Conservation (phyloP, 768 basidiomycete genomes). For the Harrya chromipes region DNA sequence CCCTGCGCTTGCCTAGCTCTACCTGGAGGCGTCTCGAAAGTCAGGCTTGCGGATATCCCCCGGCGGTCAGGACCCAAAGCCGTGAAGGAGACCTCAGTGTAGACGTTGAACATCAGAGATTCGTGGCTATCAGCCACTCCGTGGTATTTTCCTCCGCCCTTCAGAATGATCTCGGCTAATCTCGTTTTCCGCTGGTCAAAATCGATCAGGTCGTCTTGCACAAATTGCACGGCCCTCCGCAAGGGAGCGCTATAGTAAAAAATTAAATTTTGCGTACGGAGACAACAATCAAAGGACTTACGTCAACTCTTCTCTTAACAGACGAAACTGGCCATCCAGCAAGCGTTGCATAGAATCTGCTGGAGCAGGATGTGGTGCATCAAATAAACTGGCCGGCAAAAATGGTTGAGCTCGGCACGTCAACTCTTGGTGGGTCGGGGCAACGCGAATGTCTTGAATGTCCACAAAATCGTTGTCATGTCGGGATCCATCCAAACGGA, state of each 20-base stretch:
- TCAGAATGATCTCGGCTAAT: constrained; percentile 45
- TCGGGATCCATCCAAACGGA: constrained; percentile 48
- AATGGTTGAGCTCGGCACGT: constrained; percentile 47
- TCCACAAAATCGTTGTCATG: constrained; percentile 67
- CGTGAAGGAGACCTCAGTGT: constrained; percentile 50
- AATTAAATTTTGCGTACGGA: not conserved
- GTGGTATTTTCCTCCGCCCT: constrained; percentile 59
- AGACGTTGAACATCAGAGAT: constrained; percentile 59
- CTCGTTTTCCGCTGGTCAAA: constrained; percentile 29
- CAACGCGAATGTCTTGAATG: constrained; percentile 58
- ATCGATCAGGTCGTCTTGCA: constrained; percentile 43
- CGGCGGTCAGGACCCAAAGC: constrained; percentile 48
- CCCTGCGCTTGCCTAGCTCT: constrained; percentile 42
- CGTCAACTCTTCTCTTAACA: constrained; percentile 71
- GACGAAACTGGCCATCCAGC: constrained; percentile 72
- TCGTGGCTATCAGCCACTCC: constrained; percentile 40
- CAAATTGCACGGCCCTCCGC: constrained; percentile 46
- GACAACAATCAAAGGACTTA: constrained; percentile 27
- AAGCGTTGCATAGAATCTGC: constrained; percentile 59
- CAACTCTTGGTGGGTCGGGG: constrained; percentile 69
- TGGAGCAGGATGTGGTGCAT: constrained; percentile 61
- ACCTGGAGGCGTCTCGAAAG: constrained; percentile 54
- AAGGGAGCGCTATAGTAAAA: constrained; percentile 45
- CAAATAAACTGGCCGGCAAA: constrained; percentile 56
- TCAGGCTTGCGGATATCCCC: constrained; percentile 47